Evolutionary conservation across 1,284 basidiomycete species (phyloP), one percentile per base, ranked within the genome.

Genomic region (Leccinum variabile): DNA sequence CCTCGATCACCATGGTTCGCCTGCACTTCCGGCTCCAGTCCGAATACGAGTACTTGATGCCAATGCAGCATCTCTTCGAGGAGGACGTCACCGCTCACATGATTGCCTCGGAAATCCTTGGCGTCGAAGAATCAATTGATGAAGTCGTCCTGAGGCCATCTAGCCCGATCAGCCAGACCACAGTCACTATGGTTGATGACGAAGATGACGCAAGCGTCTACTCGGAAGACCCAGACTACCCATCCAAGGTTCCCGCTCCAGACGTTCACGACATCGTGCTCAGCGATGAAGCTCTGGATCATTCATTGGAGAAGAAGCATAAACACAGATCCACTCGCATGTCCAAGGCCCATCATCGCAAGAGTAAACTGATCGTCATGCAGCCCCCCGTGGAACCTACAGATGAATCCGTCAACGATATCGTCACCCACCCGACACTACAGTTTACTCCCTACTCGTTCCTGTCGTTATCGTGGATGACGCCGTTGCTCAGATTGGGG

Each of bases 11-110:
- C 9, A 72, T 72, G 54, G 59, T 71, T 46, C 71, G 70, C 33
- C 63, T 73, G 6, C 63, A 73, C 56, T 69, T 70, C 44, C 71
- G 70, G 71, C 57, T 71, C 56, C 70, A 67, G 54, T 68, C 69
- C 18, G 69, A 71, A 55, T 63, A 66, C 6, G 70, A 73, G 55
- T 72, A 72, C 50, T 13, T 18, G 33, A 69, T 67, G 46, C 61
- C 63, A 53, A 61, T 72, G 63, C 32, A 56, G 7, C 68, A 68
- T 53, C 62, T 73, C 28, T 71, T 73, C 22, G 67, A 69, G 1
- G 70, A 70, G 33, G 59, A 68, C 14, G 59, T 69, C 46, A 69
- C 70, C 16, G 59, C 69, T 57, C 56, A 69, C 44, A 52, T 16
- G 8, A 58, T 71, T 37, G 72, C 72, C 5, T 49, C 62, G 60